Evolutionary conservation across 768 basidiomycete species (phyloP).

Genomic region (Rubroboletus satanas): DNA sequence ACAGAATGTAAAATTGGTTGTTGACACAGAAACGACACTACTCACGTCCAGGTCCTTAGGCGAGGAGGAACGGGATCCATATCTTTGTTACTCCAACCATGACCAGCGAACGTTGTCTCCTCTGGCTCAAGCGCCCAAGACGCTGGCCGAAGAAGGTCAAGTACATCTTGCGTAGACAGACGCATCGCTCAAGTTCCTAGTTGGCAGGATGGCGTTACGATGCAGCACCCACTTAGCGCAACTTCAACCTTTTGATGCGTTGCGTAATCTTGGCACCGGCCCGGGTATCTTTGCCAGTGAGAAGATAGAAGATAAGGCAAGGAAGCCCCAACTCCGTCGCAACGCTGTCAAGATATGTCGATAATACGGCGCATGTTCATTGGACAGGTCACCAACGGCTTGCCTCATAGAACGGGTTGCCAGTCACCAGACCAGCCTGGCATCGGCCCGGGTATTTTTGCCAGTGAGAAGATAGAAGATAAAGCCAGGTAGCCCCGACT

Average conservation of each 20-base stretch:
- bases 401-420: no score
- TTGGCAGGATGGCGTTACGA: neutral
- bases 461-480: no score
- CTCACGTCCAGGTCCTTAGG: constrained; percentile 56
- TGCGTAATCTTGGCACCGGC: constrained; percentile 4
- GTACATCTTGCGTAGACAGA: neutral
- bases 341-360: neutral
- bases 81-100: constrained; percentile 67
- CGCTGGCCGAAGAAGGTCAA: constrained; percentile 17
- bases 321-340: no score
- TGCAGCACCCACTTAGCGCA: neutral
- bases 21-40: neutral
- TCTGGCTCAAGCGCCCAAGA: constrained; percentile 20
- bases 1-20: neutral
- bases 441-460: no score
- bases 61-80: constrained; percentile 70
- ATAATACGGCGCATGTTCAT: neutral
- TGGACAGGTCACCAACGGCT: neutral
- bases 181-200: constrained; percentile 11
- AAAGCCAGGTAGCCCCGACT: no score
- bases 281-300: neutral
- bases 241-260: constrained; percentile 5
- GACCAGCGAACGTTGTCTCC: constrained; percentile 52
- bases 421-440: no score
- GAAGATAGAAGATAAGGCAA: constrained; percentile 2